These are phyloP conservation scores for Phyllosticta capitalensis DNA, from an alignment of 2,329 filamentous ascomycete species.

Conservation along the genomic window DNA sequence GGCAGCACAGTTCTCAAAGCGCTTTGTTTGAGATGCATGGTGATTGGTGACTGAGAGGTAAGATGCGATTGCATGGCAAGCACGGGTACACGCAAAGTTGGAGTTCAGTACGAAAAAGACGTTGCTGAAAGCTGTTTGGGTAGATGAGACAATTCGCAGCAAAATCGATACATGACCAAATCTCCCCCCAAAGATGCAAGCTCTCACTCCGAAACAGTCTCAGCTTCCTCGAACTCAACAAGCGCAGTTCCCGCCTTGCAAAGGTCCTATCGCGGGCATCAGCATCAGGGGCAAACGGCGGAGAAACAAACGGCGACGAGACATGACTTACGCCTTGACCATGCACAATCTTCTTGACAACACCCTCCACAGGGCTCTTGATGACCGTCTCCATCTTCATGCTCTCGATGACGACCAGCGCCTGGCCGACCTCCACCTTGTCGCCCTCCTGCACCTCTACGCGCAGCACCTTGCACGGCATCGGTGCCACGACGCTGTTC, in stretches of 20 bases:
- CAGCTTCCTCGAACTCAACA: background rate
- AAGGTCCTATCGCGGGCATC: slow-evolving; percentile 18
- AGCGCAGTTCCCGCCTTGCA: slow-evolving; percentile 11
- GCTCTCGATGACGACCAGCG: slow-evolving; percentile 61
- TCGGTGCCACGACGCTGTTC: slow-evolving; percentile 81
- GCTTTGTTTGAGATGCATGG: no score
- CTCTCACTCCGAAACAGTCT: background rate
- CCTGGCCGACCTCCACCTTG: slow-evolving; percentile 71
- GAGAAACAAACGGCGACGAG: background rate
- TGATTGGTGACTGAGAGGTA: no score
- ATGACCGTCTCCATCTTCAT: slow-evolving; percentile 52
- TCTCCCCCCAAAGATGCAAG: background rate
- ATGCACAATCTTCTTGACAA: slow-evolving; percentile 40
- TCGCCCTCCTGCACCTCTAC: slow-evolving; percentile 82
- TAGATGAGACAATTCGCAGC: no score
- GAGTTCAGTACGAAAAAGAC: no score
- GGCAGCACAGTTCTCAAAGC: no score
- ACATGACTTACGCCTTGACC: slow-evolving; percentile 32
- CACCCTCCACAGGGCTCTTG: slow-evolving; percentile 38
- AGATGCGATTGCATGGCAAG: no score
- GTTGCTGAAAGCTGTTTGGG: no score
- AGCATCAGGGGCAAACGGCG: slow-evolving; percentile 6
- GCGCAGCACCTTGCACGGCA: slow-evolving; percentile 93
- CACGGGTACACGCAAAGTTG: no score
- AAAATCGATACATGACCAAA: background rate